phyloP scores from a whole-genome alignment of 176 grass and related monocot species.

The Cymbopogon citratus region DNA sequence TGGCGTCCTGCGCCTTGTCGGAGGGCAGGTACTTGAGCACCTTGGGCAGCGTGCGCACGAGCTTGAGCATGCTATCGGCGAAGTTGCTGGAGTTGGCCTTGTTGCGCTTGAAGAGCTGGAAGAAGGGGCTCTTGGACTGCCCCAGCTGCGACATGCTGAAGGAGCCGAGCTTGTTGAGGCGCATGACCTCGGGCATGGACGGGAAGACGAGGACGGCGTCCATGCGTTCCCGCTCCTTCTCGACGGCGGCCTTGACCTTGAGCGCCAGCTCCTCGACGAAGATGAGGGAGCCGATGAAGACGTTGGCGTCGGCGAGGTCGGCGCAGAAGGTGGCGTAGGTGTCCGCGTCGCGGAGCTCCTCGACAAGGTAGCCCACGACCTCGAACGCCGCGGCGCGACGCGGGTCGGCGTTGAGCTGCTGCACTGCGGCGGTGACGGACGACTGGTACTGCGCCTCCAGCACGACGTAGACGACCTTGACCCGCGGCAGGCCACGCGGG shows the following conservation, averaged over 20 bases:
- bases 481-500: slow-evolving; percentile 41
- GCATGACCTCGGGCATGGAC: slow-evolving; percentile 98
- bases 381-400: slow-evolving; percentile 59
- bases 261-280: slow-evolving; percentile 98
- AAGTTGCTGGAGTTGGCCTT: slow-evolving; percentile 77
- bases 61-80: slow-evolving; percentile 99
- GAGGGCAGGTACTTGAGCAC: slow-evolving; percentile 97
- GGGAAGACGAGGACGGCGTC: slow-evolving; percentile 97
- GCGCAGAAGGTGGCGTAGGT: slow-evolving; percentile 72
- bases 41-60: slow-evolving; percentile 92
- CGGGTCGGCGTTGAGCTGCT: slow-evolving; percentile 60
- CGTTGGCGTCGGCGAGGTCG: slow-evolving; percentile 79
- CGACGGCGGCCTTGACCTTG: slow-evolving; percentile 77
- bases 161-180: slow-evolving; percentile 96
- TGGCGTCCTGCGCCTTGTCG: slow-evolving; percentile 97
- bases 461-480: slow-evolving; percentile 94
- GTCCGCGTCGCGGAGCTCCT: slow-evolving; percentile 79
- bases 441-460: slow-evolving; percentile 99
- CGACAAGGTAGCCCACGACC: slow-evolving; percentile 89
- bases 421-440: slow-evolving; percentile 70
- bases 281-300: slow-evolving; percentile 99
- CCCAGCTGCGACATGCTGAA: slow-evolving; percentile 99
- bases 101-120: slow-evolving; percentile 98
- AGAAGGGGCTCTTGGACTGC: slow-evolving; percentile 98
- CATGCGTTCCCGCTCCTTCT: slow-evolving; percentile 73